Conservation (phyloP, 1,284 basidiomycete genomes). For the Melampsora abietis-canadensis region DNA sequence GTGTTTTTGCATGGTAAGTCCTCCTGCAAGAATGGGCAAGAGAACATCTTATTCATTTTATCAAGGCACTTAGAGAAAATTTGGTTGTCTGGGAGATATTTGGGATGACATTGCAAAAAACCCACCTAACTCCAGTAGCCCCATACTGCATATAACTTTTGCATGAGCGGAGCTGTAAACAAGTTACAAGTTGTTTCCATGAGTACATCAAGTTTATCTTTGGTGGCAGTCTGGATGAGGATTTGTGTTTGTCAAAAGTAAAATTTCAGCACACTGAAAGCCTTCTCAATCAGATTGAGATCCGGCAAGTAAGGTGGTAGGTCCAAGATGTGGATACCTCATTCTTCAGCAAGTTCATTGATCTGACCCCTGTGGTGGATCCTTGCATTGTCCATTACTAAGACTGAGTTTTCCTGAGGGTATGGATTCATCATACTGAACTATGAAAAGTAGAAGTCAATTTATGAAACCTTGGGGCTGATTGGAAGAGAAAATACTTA, state of each 20-base stretch:
- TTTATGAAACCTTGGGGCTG: background rate
- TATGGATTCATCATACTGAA: background rate
- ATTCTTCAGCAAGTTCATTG: background rate
- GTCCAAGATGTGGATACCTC: background rate
- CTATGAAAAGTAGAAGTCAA: background rate
- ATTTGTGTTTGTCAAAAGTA: background rate
- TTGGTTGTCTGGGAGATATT: too few relatives aligned
- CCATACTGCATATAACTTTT: background rate
- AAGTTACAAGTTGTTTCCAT: background rate
- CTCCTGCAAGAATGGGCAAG: too few relatives aligned
- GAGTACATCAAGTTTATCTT: background rate
- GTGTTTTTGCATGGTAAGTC: too few relatives aligned
- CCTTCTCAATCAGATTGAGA: constrained; percentile 16
- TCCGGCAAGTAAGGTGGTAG: constrained; percentile 11
- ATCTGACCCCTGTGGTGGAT: background rate
- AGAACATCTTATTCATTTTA: too few relatives aligned
- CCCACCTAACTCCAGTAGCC: constrained; percentile 5
- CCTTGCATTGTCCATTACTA: background rate
- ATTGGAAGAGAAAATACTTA: background rate
- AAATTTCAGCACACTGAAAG: background rate
- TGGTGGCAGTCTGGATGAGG: background rate
- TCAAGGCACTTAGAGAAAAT: too few relatives aligned
- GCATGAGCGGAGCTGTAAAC: background rate
- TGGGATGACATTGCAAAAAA: too few relatives aligned
- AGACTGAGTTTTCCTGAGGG: background rate